These are phyloP conservation scores for Ciborinia camelliae DNA, from an alignment of 2,329 filamentous ascomycete genomes.

Conservation along the genomic window DNA sequence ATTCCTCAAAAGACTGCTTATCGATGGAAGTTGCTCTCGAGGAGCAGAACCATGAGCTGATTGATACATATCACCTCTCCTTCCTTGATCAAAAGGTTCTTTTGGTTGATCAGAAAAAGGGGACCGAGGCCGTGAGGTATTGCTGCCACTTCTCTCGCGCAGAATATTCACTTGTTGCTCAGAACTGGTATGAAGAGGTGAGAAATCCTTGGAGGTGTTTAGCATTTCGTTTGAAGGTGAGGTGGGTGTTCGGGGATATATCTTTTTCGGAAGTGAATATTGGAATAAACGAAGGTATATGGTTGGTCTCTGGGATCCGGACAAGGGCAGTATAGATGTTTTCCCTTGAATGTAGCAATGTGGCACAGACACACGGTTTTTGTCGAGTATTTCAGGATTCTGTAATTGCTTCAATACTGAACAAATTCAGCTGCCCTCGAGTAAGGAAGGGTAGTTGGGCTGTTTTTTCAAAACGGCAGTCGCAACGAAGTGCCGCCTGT, in stretches of 20 bases:
- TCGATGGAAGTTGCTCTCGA: conserved; percentile 36
- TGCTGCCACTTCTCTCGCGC: conserved; percentile 26
- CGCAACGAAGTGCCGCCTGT: conserved; percentile 31
- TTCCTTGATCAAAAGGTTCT: conserved; percentile 19
- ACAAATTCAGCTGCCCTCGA: conserved; percentile 30
- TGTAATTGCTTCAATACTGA: conserved; percentile 25
- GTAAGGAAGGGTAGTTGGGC: conserved; percentile 19
- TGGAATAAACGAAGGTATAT: conserved; percentile 10
- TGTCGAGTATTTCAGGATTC: conserved; percentile 28
- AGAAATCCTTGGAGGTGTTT: conserved; percentile 26
- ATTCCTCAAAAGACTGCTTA: conserved; percentile 39
- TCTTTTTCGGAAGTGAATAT: conserved; percentile 27
- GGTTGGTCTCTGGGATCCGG: conserved; percentile 14
- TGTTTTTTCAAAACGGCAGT: conserved; percentile 29
- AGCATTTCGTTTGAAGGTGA: conserved; percentile 26
- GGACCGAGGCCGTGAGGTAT: conserved; percentile 25
- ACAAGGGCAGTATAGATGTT: conserved; percentile 23
- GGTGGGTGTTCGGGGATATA: conserved; percentile 31
- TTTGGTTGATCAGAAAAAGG: conserved; percentile 27
- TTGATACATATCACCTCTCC: conserved; percentile 31
- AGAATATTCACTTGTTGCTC: conserved; percentile 21
- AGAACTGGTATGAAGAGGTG: conserved; percentile 14
- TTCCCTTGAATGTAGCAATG: conserved; percentile 27
- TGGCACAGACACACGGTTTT: conserved; percentile 31
- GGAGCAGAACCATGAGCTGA: conserved; percentile 24